A percentile compares a stretch with the other conserved stretches of the same genome.
Evolutionary conservation across 2,329 filamentous ascomycete species (phyloP).

Genomic region (Ophiostoma novo-ulmi): DNA sequence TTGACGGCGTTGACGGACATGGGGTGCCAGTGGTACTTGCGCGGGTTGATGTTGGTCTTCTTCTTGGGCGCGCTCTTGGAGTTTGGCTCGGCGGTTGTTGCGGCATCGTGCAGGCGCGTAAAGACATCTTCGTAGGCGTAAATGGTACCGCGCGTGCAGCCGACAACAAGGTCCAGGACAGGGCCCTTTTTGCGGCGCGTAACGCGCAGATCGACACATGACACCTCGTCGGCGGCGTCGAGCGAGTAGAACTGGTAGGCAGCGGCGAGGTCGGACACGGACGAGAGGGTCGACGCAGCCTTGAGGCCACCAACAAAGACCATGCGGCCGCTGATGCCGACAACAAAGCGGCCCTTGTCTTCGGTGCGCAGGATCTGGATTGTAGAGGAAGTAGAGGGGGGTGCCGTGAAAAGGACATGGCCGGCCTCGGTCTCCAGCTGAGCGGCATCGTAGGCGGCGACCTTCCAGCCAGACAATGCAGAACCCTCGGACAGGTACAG

Average conservation of each 20-base stretch:
- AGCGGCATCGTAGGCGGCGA: constrained; percentile 42
- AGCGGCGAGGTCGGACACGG: constrained; percentile 40
- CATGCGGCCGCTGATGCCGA: constrained; percentile 48
- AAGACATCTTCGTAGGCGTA: constrained; percentile 76
- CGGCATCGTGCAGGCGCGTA: constrained; percentile 47
- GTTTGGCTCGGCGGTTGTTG: constrained; percentile 20
- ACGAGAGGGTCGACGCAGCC: constrained; percentile 35
- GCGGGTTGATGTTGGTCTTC: constrained; percentile 48
- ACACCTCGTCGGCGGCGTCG: constrained; percentile 58
- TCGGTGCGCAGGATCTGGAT: constrained; percentile 42
- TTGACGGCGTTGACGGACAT: constrained; percentile 76
- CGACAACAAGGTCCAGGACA: constrained; percentile 62
- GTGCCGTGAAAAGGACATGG: constrained; percentile 24
- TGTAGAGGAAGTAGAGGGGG: neutral
- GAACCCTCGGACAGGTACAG: constrained; percentile 47
- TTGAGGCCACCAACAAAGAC: constrained; percentile 55
- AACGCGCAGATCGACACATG: constrained; percentile 59
- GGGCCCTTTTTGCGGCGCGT: constrained; percentile 34
- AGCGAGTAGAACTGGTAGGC: constrained; percentile 55
- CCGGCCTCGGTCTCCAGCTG: constrained; percentile 21
- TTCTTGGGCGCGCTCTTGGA: constrained; percentile 33
- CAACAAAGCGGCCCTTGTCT: constrained; percentile 53
- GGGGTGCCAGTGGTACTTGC: constrained; percentile 86
- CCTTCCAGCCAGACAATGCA: constrained; percentile 37
- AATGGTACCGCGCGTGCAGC: constrained; percentile 70